These are phyloP conservation scores for Arbutus unedo DNA, from an alignment of 148 eudicot species.

Conservation along the genomic window DNA sequence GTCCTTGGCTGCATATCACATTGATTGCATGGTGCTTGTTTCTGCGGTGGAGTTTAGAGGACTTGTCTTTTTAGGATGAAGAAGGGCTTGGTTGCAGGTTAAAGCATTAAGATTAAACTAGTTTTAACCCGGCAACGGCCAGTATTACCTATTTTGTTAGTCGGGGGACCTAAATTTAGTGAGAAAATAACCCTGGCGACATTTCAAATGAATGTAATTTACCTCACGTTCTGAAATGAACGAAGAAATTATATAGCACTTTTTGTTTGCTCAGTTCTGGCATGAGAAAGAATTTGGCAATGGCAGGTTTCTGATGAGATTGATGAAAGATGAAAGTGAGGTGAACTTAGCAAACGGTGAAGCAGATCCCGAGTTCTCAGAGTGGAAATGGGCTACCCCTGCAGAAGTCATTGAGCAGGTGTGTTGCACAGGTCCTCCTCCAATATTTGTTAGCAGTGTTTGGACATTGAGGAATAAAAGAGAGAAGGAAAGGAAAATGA, in stretches of 20 bases:
- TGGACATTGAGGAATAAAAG: not conserved
- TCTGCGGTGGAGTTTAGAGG: not conserved
- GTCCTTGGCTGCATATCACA: not conserved
- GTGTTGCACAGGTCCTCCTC: conserved; percentile 4
- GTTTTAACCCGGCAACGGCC: not conserved
- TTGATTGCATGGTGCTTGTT: not conserved
- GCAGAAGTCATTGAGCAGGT: conserved; percentile 94
- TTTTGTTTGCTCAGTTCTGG: not conserved
- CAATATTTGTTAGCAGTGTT: not conserved
- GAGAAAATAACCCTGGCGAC: not conserved
- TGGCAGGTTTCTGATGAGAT: conserved; percentile 80
- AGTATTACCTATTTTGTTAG: not conserved
- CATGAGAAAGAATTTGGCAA: conserved; percentile 11
- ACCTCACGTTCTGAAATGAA: not conserved
- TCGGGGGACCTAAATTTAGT: not conserved
- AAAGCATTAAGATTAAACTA: not conserved
- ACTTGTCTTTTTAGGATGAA: not conserved
- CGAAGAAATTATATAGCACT: not conserved
- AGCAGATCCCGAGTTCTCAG: conserved; percentile 82
- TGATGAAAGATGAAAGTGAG: conserved; percentile 65
- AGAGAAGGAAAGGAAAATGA: not conserved
- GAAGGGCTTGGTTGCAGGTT: not conserved
- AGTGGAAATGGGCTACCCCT: conserved; percentile 93
- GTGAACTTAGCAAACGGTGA: conserved; percentile 76
- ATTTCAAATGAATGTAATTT: not conserved